These are phyloP conservation scores for Cucumis sativus DNA, from an alignment of 306 rosid species.

Conservation along the genomic window Cucumber_9930_V3 NC_026655.2:8105501-8106000, in stretches of 20 bases:
- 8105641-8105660: neutral
- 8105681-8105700: neutral
- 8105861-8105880: neutral
- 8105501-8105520: too few relatives aligned
- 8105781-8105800: neutral
- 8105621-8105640: too few relatives aligned
- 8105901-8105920: neutral
- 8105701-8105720: neutral
- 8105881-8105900: neutral
- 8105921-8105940: neutral
- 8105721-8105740: neutral
- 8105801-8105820: neutral
- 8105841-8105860: neutral
- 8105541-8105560: too few relatives aligned
- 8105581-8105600: too few relatives aligned
- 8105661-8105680: neutral
- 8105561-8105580: neutral
- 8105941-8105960: neutral
- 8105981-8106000: slow-evolving; percentile 3
- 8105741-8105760: too few relatives aligned
- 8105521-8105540: too few relatives aligned
- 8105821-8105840: too few relatives aligned
- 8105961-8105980: slow-evolving; percentile 7
- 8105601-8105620: neutral
- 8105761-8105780: neutral